Evolutionary conservation across 305 asterid genomes (phyloP).

Genomic region (Fraxinus angustifolia): DNA sequence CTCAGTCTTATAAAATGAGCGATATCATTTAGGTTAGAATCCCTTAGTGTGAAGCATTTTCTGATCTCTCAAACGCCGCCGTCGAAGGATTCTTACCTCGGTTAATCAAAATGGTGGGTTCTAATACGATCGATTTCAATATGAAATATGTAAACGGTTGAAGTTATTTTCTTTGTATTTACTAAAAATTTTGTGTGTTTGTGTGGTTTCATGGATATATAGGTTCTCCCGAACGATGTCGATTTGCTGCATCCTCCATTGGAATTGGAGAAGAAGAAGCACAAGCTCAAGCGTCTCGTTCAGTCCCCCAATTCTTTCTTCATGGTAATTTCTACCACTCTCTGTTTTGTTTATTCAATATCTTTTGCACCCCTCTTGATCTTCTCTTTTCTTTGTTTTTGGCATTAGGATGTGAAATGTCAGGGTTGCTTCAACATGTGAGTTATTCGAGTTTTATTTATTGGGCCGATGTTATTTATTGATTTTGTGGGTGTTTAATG

Average conservation of each 20-base stretch:
- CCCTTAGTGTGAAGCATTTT: background rate
- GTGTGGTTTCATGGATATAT: background rate
- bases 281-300: background rate
- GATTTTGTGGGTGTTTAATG: background rate
- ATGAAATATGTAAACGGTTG: background rate
- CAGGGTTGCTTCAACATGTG: slow-evolving; percentile 27
- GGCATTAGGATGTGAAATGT: slow-evolving; percentile 22
- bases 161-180: background rate
- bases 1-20: background rate
- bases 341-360: background rate
- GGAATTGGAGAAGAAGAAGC: background rate
- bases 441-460: background rate
- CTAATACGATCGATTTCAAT: background rate
- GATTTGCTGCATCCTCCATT: background rate
- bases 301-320: background rate
- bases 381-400: background rate
- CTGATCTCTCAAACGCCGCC: background rate
- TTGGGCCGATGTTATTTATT: background rate
- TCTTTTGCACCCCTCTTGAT: background rate
- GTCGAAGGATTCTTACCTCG: background rate
- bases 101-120: background rate
- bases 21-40: background rate
- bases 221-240: background rate
- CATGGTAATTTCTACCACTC: background rate
- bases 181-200: background rate